Percentiles rank a stretch among this genome's conserved stretches.
These are phyloP conservation scores for Pseudomonodictys pantanalensis DNA, from an alignment of 495 filamentous ascomycete genomes.

Conservation along the genomic window DNA sequence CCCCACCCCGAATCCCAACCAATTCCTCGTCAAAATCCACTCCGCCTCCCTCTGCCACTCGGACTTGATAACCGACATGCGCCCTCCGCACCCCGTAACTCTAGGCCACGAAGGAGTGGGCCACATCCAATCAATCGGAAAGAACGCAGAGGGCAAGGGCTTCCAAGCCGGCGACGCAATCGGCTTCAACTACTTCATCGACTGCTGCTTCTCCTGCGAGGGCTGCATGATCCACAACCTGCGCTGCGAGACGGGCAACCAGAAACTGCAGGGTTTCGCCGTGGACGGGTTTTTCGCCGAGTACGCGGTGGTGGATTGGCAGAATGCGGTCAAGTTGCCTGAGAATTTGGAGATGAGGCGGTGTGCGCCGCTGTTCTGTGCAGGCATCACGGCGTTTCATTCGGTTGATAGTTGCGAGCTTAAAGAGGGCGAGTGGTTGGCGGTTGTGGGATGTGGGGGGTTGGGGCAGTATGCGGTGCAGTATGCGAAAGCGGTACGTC, in stretches of 20 bases:
- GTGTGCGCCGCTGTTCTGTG: slow-evolving; percentile 42
- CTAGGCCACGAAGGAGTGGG: slow-evolving; percentile 46
- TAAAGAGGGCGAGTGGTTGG: slow-evolving; percentile 40
- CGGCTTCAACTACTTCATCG: slow-evolving; percentile 43
- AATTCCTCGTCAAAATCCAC: slow-evolving; percentile 44
- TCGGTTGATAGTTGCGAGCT: slow-evolving; percentile 43
- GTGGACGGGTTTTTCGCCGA: slow-evolving; percentile 45
- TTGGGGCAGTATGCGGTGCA: slow-evolving; percentile 35
- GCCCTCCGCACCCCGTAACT: slow-evolving; percentile 32
- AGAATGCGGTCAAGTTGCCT: slow-evolving; percentile 41
- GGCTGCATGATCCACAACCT: slow-evolving; percentile 44
- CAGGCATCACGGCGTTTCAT: slow-evolving; percentile 46
- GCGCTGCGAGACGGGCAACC: slow-evolving; percentile 38
- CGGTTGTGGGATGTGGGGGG: slow-evolving; percentile 30
- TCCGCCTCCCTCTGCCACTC: slow-evolving; percentile 44
- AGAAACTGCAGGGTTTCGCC: slow-evolving; percentile 41
- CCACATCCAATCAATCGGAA: slow-evolving; percentile 40
- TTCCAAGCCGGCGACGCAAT: slow-evolving; percentile 43
- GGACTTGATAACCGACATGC: slow-evolving; percentile 37
- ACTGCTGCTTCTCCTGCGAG: slow-evolving; percentile 44
- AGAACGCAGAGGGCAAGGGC: slow-evolving; percentile 39
- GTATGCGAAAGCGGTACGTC: slow-evolving; percentile 35
- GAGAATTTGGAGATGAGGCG: slow-evolving; percentile 37
- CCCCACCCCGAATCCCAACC: slow-evolving; percentile 34
- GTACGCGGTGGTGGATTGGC: slow-evolving; percentile 42